A percentile compares a stretch with the other conserved stretches of the same genome.
Evolutionary conservation across 1,139 yeast genomes (phyloP).

Genomic region (Scheffersomyces segobiensis): DNA sequence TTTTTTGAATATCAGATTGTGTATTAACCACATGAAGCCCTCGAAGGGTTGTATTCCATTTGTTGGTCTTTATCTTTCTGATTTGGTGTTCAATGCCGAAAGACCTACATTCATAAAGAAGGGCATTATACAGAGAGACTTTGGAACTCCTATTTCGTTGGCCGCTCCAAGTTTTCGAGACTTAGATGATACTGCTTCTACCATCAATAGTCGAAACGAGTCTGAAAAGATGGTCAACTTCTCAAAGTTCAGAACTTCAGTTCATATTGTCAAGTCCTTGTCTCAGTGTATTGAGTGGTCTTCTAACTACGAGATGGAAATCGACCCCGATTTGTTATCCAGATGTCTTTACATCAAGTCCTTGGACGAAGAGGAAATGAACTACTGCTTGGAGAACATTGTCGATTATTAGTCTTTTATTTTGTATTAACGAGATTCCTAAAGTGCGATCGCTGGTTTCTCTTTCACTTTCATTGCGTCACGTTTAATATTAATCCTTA

Average conservation of each 20-base stretch:
- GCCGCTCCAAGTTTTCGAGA: constrained; percentile 6
- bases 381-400: constrained; percentile 23
- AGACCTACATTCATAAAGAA: constrained; percentile 48
- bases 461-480: background rate
- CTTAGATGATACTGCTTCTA: constrained; percentile 13
- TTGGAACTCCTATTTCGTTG: constrained; percentile 6
- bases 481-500: background rate
- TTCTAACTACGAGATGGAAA: constrained; percentile 50
- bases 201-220: constrained; percentile 15
- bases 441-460: background rate
- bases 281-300: constrained; percentile 89
- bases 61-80: constrained; percentile 81
- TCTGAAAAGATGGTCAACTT: constrained; percentile 63
- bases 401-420: constrained; percentile 5
- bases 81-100: constrained; percentile 78
- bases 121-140: background rate
- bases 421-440: background rate
- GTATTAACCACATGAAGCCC: constrained; percentile 63
- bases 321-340: constrained; percentile 66
- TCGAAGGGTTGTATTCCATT: constrained; percentile 87
- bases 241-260: constrained; percentile 74
- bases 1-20: constrained; percentile 63
- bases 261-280: constrained; percentile 75
- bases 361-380: constrained; percentile 77
- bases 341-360: constrained; percentile 82